Evolutionary conservation across 345 rosid genomes (phyloP).

Genomic region (Eucalyptus dawsonii): DNA sequence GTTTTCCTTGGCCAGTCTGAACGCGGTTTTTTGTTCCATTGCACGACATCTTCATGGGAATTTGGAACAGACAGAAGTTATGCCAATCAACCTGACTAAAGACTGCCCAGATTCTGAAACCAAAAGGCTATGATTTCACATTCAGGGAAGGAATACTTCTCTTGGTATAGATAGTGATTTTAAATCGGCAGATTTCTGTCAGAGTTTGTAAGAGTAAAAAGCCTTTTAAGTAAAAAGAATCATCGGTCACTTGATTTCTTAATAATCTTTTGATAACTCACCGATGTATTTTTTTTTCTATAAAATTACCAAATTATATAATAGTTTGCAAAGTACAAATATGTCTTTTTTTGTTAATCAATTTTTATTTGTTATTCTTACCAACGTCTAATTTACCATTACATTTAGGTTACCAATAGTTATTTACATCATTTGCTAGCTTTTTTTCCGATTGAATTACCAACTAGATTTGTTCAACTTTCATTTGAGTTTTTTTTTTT

Average conservation of each 20-base stretch:
- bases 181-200: neutral
- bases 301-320: neutral
- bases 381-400: neutral
- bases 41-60: neutral
- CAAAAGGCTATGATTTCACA: neutral
- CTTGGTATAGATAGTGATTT: neutral
- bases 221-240: neutral
- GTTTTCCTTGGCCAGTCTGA: neutral
- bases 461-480: neutral
- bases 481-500: too few relatives aligned
- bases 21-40: neutral
- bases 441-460: neutral
- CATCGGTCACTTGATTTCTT: neutral
- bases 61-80: neutral
- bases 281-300: neutral
- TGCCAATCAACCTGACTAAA: neutral
- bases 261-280: neutral
- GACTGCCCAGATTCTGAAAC: neutral
- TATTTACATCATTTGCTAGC: neutral
- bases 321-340: neutral
- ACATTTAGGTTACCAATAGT: neutral
- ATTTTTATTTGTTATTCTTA: neutral
- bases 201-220: neutral
- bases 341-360: neutral
- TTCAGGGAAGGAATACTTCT: neutral